Evolutionary conservation across 352 stramenopile species (phyloP).

Genomic region (Blastocystis sp.): DNA sequence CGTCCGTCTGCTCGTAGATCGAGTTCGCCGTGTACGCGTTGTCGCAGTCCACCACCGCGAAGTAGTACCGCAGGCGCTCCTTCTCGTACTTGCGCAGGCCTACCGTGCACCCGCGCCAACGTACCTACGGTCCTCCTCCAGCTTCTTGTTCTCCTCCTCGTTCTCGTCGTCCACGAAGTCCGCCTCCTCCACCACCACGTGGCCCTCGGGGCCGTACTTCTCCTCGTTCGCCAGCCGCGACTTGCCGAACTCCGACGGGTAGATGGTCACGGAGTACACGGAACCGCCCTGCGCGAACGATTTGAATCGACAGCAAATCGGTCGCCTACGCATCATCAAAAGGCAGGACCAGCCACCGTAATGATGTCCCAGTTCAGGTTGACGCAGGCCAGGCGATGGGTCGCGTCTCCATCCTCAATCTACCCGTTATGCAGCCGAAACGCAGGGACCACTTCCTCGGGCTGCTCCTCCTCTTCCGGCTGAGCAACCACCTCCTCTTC

Average conservation of each 20-base stretch:
- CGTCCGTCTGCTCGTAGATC: slow-evolving; percentile 57
- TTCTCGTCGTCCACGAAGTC: slow-evolving; percentile 22
- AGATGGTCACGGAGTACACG: slow-evolving; percentile 62
- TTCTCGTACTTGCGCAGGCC: slow-evolving; percentile 55
- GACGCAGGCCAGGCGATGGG: slow-evolving; percentile 60
- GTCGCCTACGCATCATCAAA: slow-evolving; percentile 24
- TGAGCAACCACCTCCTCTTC: slow-evolving; percentile 8
- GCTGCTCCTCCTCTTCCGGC: slow-evolving; percentile 13
- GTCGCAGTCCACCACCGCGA: slow-evolving; percentile 64
- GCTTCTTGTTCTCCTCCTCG: slow-evolving; percentile 46
- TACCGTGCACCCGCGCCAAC: background rate
- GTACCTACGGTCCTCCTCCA: slow-evolving; percentile 39
- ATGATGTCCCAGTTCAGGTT: slow-evolving; percentile 69
- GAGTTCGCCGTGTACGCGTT: slow-evolving; percentile 49
- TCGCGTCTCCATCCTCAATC: slow-evolving; percentile 68
- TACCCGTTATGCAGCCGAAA: slow-evolving; percentile 27
- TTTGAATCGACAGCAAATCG: slow-evolving; percentile 44
- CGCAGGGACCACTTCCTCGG: slow-evolving; percentile 34
- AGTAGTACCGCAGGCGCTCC: slow-evolving; percentile 59
- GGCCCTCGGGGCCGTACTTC: slow-evolving; percentile 65
- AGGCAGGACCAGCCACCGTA: background rate
- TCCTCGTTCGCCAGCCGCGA: slow-evolving; percentile 48
- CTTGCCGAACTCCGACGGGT: slow-evolving; percentile 62
- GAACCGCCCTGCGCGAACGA: slow-evolving; percentile 55
- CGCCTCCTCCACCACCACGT: slow-evolving; percentile 4